Base-by-base conservation (phyloP, 306 rosid species). In the Quercus agrifolia region DNA sequence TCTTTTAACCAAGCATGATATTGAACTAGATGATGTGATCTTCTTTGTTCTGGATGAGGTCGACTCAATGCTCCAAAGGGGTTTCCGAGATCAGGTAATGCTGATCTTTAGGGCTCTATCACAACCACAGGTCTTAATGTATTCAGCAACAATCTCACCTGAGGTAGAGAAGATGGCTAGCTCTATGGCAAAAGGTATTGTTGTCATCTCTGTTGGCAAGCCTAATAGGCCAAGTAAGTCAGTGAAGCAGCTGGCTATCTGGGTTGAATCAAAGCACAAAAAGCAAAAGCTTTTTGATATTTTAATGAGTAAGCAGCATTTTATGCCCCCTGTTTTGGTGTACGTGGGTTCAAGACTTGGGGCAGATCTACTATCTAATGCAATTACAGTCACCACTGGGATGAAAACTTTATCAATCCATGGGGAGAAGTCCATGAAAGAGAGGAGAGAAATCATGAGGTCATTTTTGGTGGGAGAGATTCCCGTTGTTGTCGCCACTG, bases 371-470 rank as follows among this genome's bases (percentile, higher is more conserved):
- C 87, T 93, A 56, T 86, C 93, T 58, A 88, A 90, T 85, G 97
- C 98, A 44, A 87, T 93, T 76, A 79, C 85, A 25, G 93, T 88
- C 70, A 74, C 87, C 57, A 87, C 94, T 35, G 94, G 94, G 80
- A 77, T 87, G 76, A 86, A 86, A 73, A 89, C 97, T 35, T 75
- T 80, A 62, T 87, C 98, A 38, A 88, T 93, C 77, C 98, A 93
- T 74, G 98, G 98, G 80, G 94, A 93, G 77, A 93, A 91, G 83
- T 56, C 97, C 68, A 91, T 88, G 97, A 90, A 85, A 61, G 98
- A 91, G 78, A 88, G 98, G 83, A 89, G 98, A 85, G 92, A 90
- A 83, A 85, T 84, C 83, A 90, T 93, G 97, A 83, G 70, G 69
- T 87, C 86, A 8, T 87, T 93, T 82, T 73, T 90, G 59, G 81